A percentile compares a stretch with the other conserved stretches of the same genome.
Evolutionary conservation across 768 basidiomycete species (phyloP).

Genomic region (Suillus decipiens): DNA sequence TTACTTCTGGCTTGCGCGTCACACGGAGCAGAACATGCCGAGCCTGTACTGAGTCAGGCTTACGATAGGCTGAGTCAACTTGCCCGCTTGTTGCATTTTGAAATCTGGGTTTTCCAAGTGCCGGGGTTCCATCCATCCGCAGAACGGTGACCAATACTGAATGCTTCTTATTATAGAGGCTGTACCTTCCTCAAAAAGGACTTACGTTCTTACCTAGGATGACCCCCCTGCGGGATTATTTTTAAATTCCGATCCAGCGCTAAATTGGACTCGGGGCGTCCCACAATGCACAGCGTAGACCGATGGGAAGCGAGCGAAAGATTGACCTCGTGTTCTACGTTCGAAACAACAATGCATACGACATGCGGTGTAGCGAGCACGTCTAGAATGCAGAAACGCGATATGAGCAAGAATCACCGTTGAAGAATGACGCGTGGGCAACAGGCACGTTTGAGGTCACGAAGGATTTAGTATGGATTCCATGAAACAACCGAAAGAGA

Average conservation of each 20-base stretch:
- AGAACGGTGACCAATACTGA: not conserved
- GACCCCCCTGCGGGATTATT: not conserved
- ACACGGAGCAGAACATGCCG: not conserved
- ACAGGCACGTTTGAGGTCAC: slow-evolving; percentile 2
- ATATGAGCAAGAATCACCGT: not conserved
- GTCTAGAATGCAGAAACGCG: slow-evolving; percentile 2
- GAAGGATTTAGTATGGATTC: not conserved
- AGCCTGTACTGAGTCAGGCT: not conserved
- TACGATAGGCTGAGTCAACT: slow-evolving; percentile 1
- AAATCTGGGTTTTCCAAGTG: not conserved
- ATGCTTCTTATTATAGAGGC: not conserved
- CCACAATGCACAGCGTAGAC: not conserved
- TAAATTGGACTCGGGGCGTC: not conserved
- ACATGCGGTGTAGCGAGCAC: not conserved
- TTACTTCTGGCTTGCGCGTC: not conserved
- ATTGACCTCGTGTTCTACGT: slow-evolving; percentile 4
- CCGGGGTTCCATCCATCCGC: not conserved
- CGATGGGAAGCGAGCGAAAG: not conserved
- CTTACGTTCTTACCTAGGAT: not conserved
- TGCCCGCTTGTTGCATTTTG: not conserved
- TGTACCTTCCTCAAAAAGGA: not conserved
- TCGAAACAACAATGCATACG: not conserved
- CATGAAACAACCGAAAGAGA: not conserved
- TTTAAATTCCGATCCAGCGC: not conserved
- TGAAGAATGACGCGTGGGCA: not conserved